Percentiles rank a stretch among this genome's conserved stretches.
Conservation (phyloP, 306 rosid genomes). For the Glycine soja region DNA sequence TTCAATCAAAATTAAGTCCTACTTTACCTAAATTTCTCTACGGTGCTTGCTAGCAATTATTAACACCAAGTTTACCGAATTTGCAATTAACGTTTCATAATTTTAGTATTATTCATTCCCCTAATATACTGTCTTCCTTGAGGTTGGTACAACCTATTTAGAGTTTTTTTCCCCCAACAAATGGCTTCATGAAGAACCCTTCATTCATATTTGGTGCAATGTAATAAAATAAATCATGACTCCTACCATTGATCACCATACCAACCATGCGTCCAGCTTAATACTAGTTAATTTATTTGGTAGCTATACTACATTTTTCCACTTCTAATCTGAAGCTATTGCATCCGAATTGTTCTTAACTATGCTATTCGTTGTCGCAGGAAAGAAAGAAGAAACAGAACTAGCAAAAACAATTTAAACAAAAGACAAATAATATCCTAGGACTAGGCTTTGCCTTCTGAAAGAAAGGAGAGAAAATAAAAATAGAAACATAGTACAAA, state of each 20-base stretch:
- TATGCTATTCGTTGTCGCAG: background rate
- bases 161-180: conserved; percentile 3
- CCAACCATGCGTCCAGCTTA: conserved; percentile 33
- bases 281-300: conserved; percentile 11
- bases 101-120: background rate
- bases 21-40: background rate
- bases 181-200: background rate
- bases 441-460: too few relatives aligned
- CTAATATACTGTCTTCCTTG: background rate
- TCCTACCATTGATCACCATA: conserved; percentile 14
- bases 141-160: background rate
- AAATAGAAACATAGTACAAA: background rate
- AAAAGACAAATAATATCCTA: too few relatives aligned
- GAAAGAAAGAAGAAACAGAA: background rate
- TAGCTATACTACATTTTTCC: background rate
- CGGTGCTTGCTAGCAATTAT: background rate
- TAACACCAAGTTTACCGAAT: conserved; percentile 5
- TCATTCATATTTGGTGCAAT: background rate
- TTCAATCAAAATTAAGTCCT: background rate
- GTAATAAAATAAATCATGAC: conserved; percentile 23
- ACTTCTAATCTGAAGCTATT: background rate
- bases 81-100: conserved; percentile 11
- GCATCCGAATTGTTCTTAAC: background rate
- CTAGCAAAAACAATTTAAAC: too few relatives aligned
- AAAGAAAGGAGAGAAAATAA: too few relatives aligned